Percentiles rank a stretch among this genome's conserved stretches.
These are phyloP conservation scores for Dujonia santamariae DNA, from an alignment of 1,139 yeast genomes.

Conservation along the genomic window DNA sequence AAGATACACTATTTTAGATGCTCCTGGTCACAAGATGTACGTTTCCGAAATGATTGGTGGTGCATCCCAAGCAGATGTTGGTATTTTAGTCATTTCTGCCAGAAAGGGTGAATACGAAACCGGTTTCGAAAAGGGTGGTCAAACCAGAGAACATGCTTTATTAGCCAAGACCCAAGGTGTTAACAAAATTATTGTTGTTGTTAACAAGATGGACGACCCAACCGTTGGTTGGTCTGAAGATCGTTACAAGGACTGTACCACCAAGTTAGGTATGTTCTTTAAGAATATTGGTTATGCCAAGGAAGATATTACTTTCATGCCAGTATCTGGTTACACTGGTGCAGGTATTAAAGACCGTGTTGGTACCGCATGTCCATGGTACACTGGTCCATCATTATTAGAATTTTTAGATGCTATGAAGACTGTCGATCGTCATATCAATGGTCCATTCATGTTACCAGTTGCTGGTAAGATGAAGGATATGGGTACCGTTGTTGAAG, in stretches of 20 bases:
- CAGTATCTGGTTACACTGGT: slow-evolving; percentile 97
- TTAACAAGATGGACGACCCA: slow-evolving; percentile 98
- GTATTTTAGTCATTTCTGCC: slow-evolving; percentile 93
- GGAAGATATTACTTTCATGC: slow-evolving; percentile 88
- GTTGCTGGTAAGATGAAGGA: slow-evolving; percentile 93
- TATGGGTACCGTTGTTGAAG: slow-evolving; percentile 95
- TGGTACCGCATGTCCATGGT: slow-evolving; percentile 82
- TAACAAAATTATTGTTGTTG: slow-evolving; percentile 85
- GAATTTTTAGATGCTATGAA: slow-evolving; percentile 85
- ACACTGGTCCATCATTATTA: slow-evolving; percentile 84
- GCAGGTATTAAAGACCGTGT: slow-evolving; percentile 93
- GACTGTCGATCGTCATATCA: slow-evolving; percentile 79
- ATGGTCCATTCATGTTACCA: slow-evolving; percentile 97
- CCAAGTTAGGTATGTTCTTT: slow-evolving; percentile 72
- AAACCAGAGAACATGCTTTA: slow-evolving; percentile 97
- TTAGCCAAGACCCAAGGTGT: slow-evolving; percentile 98
- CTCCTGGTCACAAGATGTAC: slow-evolving; percentile 99
- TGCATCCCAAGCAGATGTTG: slow-evolving; percentile 98
- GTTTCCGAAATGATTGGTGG: slow-evolving; percentile 99
- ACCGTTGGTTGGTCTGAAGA: slow-evolving; percentile 95
- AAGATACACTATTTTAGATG: slow-evolving; percentile 96
- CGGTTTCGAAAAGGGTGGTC: slow-evolving; percentile 98
- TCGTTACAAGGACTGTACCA: slow-evolving; percentile 93
- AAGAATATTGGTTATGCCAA: slow-evolving; percentile 88
- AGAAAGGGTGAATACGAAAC: slow-evolving; percentile 99